These are phyloP conservation scores for Nitzschia inconspicua DNA, from an alignment of 108 stramenopile species.

Conservation along the genomic window DNA sequence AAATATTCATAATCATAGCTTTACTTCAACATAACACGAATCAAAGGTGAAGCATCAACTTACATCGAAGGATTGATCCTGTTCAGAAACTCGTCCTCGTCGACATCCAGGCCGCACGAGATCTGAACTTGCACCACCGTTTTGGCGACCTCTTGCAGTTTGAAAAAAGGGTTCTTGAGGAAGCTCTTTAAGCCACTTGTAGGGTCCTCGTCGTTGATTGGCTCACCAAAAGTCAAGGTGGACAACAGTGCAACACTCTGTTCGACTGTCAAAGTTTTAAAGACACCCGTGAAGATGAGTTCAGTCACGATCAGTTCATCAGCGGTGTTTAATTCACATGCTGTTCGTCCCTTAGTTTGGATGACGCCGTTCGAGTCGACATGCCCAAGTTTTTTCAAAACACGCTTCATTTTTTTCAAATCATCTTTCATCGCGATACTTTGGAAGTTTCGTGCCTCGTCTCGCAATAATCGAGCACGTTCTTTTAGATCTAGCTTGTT, in stretches of 20 bases:
- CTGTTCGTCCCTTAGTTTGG: slow-evolving; percentile 97
- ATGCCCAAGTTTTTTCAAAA: slow-evolving; percentile 92
- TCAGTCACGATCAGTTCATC: slow-evolving; percentile 97
- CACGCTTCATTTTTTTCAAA: slow-evolving; percentile 92
- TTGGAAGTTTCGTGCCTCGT: slow-evolving; percentile 79
- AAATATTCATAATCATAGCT: slow-evolving; percentile 52
- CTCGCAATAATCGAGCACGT: slow-evolving; percentile 56
- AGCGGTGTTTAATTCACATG: slow-evolving; percentile 97
- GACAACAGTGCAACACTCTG: slow-evolving; percentile 90
- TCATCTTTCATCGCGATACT: slow-evolving; percentile 95
- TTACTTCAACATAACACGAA: not conserved
- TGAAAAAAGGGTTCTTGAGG: slow-evolving; percentile 72
- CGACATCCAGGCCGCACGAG: slow-evolving; percentile 86
- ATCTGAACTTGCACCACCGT: slow-evolving; percentile 85
- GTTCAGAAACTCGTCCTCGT: slow-evolving; percentile 87
- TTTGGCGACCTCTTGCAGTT: slow-evolving; percentile 77
- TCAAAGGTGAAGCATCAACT: slow-evolving; percentile 24
- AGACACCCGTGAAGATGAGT: slow-evolving; percentile 93
- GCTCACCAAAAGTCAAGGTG: slow-evolving; percentile 92
- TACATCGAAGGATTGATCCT: slow-evolving; percentile 90
- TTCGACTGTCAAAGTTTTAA: slow-evolving; percentile 92
- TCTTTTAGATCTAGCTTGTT: slow-evolving; percentile 65
- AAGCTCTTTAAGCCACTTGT: slow-evolving; percentile 69
- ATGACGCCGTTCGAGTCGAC: slow-evolving; percentile 92
- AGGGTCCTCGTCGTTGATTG: slow-evolving; percentile 70